phyloP scores from a whole-genome alignment of 2,329 filamentous ascomycete species.

The Diaporthe sp. region DNA sequence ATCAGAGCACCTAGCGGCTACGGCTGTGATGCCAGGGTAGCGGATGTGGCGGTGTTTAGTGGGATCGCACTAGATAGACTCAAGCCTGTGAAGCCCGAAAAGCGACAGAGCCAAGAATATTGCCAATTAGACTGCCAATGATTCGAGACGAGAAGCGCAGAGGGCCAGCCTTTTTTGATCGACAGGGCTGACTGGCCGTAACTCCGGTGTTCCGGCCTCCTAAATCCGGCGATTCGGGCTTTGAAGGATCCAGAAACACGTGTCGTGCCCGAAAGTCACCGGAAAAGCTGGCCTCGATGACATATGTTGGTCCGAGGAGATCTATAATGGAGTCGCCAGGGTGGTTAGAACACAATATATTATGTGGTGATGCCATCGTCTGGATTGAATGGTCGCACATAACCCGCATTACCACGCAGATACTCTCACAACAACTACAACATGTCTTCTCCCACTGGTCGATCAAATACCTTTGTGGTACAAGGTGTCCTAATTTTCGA shows the following conservation, averaged over 20 bases:
- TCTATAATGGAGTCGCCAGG: background rate
- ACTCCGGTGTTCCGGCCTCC: background rate
- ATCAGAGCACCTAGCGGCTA: constrained; percentile 57
- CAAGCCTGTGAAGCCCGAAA: constrained; percentile 22
- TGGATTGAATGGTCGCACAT: too few species aligned
- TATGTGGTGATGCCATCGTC: too few species aligned
- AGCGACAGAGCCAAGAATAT: background rate
- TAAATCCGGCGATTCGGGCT: background rate
- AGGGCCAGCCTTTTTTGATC: too few species aligned
- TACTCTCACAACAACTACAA: background rate
- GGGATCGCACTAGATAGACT: constrained; percentile 37
- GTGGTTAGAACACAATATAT: background rate
- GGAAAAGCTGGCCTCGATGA: background rate
- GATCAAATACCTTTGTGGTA: background rate
- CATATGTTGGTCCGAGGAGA: background rate
- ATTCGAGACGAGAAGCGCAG: background rate
- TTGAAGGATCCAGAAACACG: background rate
- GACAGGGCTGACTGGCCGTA: background rate
- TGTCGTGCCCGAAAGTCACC: background rate
- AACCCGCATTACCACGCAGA: background rate
- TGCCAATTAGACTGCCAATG: background rate
- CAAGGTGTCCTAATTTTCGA: background rate
- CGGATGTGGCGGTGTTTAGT: constrained; percentile 46
- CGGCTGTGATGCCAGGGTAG: constrained; percentile 55
- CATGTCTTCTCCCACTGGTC: background rate